Evolutionary conservation across 2,329 filamentous ascomycete genomes (phyloP).

Genomic region (Exophiala bonariae): DNA sequence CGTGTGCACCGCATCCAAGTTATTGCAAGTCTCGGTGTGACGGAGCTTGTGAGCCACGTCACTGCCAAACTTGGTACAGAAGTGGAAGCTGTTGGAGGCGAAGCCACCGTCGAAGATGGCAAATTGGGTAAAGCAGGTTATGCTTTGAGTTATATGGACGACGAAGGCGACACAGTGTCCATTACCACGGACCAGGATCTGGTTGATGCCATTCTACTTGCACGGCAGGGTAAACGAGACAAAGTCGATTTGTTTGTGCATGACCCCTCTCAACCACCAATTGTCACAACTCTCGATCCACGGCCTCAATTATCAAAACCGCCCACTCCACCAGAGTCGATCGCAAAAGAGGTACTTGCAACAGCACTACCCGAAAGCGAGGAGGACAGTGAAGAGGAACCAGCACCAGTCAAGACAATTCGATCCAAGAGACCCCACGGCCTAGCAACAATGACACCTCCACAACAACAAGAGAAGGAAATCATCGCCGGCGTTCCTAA

Average conservation of each 20-base stretch:
- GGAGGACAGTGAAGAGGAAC: slow-evolving; percentile 41
- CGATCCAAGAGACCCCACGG: slow-evolving; percentile 14
- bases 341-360: slow-evolving; percentile 38
- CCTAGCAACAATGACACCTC: slow-evolving; percentile 44
- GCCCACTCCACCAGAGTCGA: slow-evolving; percentile 54
- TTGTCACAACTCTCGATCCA: slow-evolving; percentile 63
- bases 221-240: slow-evolving; percentile 73
- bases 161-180: slow-evolving; percentile 93
- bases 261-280: slow-evolving; percentile 83
- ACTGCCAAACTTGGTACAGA: slow-evolving; percentile 82
- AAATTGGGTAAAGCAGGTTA: slow-evolving; percentile 76
- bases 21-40: slow-evolving; percentile 74
- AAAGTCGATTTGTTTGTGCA: slow-evolving; percentile 98
- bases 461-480: slow-evolving; percentile 65
- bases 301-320: slow-evolving; percentile 53
- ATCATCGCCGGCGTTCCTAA: slow-evolving; percentile 91
- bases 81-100: slow-evolving; percentile 78
- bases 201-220: slow-evolving; percentile 82
- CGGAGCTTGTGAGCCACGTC: slow-evolving; percentile 74
- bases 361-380: slow-evolving; percentile 59
- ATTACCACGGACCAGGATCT: slow-evolving; percentile 96
- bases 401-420: slow-evolving; percentile 12
- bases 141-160: slow-evolving; percentile 92
- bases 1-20: slow-evolving; percentile 92
- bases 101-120: slow-evolving; percentile 75